Evolutionary conservation across 768 basidiomycete genomes (phyloP).

Genomic region (Pholiota conissans): DNA sequence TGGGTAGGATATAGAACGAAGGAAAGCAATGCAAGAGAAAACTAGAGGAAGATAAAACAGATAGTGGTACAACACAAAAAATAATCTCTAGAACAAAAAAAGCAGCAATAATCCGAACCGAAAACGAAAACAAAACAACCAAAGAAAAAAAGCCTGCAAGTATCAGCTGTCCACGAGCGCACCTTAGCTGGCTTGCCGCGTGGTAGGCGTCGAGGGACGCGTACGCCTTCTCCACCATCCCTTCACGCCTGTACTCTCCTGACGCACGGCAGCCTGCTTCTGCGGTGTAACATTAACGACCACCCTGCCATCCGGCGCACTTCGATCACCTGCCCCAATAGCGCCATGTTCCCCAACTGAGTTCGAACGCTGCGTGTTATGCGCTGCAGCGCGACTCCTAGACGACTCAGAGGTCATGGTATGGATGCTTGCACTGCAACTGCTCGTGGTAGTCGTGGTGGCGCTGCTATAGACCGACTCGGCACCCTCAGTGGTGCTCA

Average conservation of each 20-base stretch:
- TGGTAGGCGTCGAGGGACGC: neutral
- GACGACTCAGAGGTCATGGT: constrained; percentile 15
- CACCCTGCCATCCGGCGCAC: constrained; percentile 19
- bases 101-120: neutral
- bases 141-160: neutral
- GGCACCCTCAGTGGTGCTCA: constrained; percentile 2
- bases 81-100: neutral
- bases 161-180: neutral
- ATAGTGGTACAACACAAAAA: neutral
- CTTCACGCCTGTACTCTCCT: constrained; percentile 5
- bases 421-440: constrained; percentile 22
- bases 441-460: constrained; percentile 17
- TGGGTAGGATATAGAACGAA: no score
- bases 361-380: neutral
- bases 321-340: neutral
- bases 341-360: constrained; percentile 3
- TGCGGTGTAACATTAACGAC: constrained; percentile 13
- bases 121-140: neutral
- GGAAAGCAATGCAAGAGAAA: no score
- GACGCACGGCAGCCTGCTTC: neutral
- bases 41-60: no score
- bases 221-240: constrained; percentile 21
- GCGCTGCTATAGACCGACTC: constrained; percentile 14
- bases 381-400: constrained; percentile 7
- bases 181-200: neutral